phyloP scores from a whole-genome alignment of 352 stramenopile species.

The Globisporangium ultimum region DNA sequence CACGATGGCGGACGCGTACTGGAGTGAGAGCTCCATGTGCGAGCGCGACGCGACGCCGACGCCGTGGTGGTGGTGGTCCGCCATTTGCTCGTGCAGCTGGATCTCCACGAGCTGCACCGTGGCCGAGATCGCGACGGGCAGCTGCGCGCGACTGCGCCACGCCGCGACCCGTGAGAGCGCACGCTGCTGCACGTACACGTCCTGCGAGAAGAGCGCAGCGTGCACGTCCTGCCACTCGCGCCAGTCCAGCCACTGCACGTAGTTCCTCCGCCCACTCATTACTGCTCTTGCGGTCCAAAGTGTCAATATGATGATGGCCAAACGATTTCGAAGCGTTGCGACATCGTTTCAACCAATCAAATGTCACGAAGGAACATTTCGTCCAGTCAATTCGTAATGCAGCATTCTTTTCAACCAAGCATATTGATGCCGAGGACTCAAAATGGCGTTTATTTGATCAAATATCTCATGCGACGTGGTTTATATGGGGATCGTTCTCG shows the following conservation, averaged over 20 bases:
- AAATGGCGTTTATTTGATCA: too few species aligned
- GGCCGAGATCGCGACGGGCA: conserved; percentile 77
- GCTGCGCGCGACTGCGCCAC: conserved; percentile 64
- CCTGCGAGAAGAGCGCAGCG: conserved; percentile 50
- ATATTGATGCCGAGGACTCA: not conserved
- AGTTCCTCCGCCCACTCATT: conserved; percentile 52
- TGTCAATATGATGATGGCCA: not conserved
- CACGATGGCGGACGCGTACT: conserved; percentile 62
- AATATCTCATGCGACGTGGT: not conserved
- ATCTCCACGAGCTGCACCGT: conserved; percentile 78
- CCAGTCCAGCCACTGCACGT: conserved; percentile 67
- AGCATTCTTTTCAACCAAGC: conserved; percentile 10
- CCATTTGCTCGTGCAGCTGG: conserved; percentile 63
- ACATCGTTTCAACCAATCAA: conserved; percentile 2
- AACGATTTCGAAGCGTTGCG: not conserved
- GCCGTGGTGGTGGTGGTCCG: conserved; percentile 60
- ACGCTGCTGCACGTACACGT: conserved; percentile 44
- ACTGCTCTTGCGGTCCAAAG: not conserved
- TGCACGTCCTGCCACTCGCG: conserved; percentile 71
- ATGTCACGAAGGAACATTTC: not conserved
- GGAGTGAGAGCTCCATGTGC: conserved; percentile 73
- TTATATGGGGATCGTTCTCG: conserved; percentile 13
- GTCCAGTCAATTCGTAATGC: not conserved
- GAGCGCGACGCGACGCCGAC: conserved; percentile 70
- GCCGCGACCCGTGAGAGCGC: conserved; percentile 55